Base-by-base conservation (phyloP, 495 filamentous ascomycete genomes). In the Penicillium lagena region DNA sequence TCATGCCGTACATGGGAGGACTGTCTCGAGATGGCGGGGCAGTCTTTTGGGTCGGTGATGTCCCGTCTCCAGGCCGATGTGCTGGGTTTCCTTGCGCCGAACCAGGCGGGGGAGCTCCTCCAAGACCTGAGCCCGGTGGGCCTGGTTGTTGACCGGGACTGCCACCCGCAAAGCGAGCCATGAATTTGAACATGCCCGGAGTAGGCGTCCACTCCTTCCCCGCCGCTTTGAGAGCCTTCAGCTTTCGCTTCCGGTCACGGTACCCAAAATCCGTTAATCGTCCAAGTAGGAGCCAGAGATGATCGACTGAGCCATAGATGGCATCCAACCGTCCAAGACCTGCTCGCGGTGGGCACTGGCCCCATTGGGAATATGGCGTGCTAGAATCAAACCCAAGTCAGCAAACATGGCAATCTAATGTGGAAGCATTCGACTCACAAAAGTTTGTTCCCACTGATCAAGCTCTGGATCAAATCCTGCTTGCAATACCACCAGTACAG, bases 401-500 rank as follows among this genome's bases (percentile, higher is more conserved):
- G 11, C 29, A 29, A n/a, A 12, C 34, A 12, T 14, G 1, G 33
- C 27, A 30, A 29, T 10, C 28, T 4, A 40, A 43, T 5, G 11
- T 34, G 32, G 35, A 36, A n/a, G 34, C 7, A 12, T 12, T 35
- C 22, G 32, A 76, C 90, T 76, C 67, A 96, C 90, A 95, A 81
- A 29, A 90, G 73, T 39, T 76, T 72, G 47, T 89, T 87, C 2
- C 87, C 93, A 53, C 93, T 91, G 31, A 98, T 67, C 45, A 96
- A 76, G 56, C 89, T 90, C 61, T 96, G 91, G 54, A 90, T 87
- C 7, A 84, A 78, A 64, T 98, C 93, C 64, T 95, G 90, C 66
- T 95, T 94, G 43, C 75, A 82, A 64, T 85, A 98, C 89, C 89
- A 97, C 93, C 93, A 98, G 67, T 86, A 95, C 28, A 98, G 70